phyloP scores from a whole-genome alignment of 192 early-diverging fungal genomes.

The Chytriomyces hyalinus region DNA sequence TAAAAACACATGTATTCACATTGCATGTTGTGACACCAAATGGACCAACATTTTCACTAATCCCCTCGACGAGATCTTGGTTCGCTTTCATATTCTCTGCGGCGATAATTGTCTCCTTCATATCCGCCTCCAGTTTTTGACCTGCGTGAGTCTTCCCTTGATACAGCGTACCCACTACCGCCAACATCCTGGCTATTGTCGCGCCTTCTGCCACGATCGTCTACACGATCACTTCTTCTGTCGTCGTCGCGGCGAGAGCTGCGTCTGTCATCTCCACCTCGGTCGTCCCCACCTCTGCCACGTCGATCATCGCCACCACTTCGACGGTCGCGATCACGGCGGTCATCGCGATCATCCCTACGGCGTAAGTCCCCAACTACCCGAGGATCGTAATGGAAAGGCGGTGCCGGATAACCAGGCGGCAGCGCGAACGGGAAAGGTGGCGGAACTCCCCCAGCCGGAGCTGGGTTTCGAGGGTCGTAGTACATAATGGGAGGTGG shows the following conservation, averaged over 20 bases:
- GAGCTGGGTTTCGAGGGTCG: conserved; percentile 15
- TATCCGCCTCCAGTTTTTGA: not conserved
- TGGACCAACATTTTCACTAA: not conserved
- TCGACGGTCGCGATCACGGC: not conserved
- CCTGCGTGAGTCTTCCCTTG: not conserved
- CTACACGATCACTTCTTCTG: not conserved
- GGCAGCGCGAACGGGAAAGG: not conserved
- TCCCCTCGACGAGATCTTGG: not conserved
- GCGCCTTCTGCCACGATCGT: not conserved
- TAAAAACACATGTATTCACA: too few species aligned
- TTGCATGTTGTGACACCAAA: too few species aligned
- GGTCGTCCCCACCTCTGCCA: not conserved
- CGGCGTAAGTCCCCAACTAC: not conserved
- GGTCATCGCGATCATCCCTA: not conserved
- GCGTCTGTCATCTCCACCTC: conserved; percentile 18
- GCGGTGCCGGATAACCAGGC: not conserved
- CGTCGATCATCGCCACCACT: not conserved
- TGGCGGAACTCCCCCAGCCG: conserved; percentile 2
- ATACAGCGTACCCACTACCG: not conserved
- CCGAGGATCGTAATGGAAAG: conserved; percentile 6
- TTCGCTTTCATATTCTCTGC: not conserved
- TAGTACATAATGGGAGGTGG: conserved; percentile 13
- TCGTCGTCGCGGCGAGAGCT: not conserved
- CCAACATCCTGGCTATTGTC: not conserved
- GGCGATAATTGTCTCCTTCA: not conserved